Base-by-base conservation (phyloP, 1,284 basidiomycete species). In the Cryptococcus wingfieldii region DNA sequence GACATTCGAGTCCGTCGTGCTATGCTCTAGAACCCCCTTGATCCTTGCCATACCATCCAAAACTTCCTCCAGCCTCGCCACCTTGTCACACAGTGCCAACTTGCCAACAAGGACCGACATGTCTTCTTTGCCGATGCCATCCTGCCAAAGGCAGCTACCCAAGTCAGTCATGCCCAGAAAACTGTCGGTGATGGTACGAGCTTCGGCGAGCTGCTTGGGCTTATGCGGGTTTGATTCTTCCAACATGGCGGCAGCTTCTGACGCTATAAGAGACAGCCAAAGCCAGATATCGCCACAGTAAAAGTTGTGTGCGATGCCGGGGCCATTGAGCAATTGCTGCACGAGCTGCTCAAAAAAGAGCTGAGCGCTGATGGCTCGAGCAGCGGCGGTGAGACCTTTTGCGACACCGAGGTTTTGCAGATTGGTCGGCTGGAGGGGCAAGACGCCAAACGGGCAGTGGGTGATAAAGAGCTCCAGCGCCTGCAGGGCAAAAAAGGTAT, bases 401-500 rank as follows among this genome's bases (percentile, higher is more conserved):
- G 70, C 68, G 56, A 0, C 60, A 2, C 60, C 61, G 9, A 74
- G 55, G 0, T 60, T 55, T 0, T 61, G 59, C 3, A 68, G 68
- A 43, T 68, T 63, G 12, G 60, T 54, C 0, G 60, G 45, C 50
- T 71, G 65, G 23, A 69, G 57, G 0, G 73, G 73, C 0, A 75
- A 61, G 1, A 66, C 62, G 0, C 72, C 68, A 27, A 73, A 56
- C 0, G 73, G 73, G 2, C 67, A 64, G 47, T 74, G 72, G 0
- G 70, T 51, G 10, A 60, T 38, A 2, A 72, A 55, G 0, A 75
- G 16, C 27, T 75, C 70, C 25, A 75, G 59, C 1, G 66, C 66
- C 50, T 74, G 70, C 9, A 73, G 50, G 1, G 69, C 60, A 39
- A 59, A 51, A 51, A 74, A 71, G 2, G 62, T 65, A 1, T 50